A percentile compares a stretch with the other conserved stretches of the same genome.
Evolutionary conservation across 2,329 filamentous ascomycete species (phyloP).

Genomic region (Rutstroemia sp.): DNA sequence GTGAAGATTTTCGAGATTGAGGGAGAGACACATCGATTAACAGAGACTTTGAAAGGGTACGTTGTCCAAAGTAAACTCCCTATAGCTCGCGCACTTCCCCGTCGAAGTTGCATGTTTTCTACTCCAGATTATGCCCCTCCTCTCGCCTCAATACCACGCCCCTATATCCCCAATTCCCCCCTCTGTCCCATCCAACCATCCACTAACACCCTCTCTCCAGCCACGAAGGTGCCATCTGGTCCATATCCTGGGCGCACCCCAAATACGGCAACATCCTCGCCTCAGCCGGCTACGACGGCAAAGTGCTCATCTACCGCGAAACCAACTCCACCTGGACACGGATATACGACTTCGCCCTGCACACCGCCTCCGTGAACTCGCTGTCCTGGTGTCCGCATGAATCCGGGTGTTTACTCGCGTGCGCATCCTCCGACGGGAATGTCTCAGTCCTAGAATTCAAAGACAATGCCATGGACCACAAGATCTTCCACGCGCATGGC

Average conservation of each 20-base stretch:
- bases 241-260: conserved; percentile 94
- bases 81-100: neutral
- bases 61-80: neutral
- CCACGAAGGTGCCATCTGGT: conserved; percentile 97
- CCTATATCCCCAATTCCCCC: neutral
- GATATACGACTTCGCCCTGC: conserved; percentile 86
- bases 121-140: neutral
- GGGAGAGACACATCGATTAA: conserved; percentile 79
- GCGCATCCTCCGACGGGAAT: conserved; percentile 87
- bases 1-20: conserved; percentile 99
- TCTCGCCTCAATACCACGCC: neutral
- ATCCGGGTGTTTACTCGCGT: conserved; percentile 87
- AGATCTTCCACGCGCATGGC: conserved; percentile 84
- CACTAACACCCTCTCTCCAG: conserved; percentile 37
- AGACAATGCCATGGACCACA: conserved; percentile 87
- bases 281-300: conserved; percentile 92
- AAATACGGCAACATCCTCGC: conserved; percentile 98
- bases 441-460: conserved; percentile 95
- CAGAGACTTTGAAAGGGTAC: conserved; percentile 92
- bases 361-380: conserved; percentile 95
- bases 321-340: conserved; percentile 67
- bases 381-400: conserved; percentile 98
- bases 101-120: neutral
- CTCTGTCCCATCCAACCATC: no score
- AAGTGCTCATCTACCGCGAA: conserved; percentile 98